phyloP scores from a whole-genome alignment of 1,139 yeast genomes.

The Diutina catenulata region DNA sequence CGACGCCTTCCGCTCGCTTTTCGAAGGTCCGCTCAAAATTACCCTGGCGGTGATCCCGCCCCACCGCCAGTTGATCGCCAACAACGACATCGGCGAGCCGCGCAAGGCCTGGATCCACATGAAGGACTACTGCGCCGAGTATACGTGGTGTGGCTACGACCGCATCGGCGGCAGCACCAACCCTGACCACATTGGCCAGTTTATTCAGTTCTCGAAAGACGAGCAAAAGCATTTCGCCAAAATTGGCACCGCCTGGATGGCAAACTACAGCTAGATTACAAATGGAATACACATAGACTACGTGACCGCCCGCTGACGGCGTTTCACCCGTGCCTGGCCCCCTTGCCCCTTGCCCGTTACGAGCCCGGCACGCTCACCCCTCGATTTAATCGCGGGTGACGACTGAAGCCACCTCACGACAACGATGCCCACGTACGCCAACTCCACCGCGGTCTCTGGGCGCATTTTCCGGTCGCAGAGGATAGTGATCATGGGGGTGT shows the following conservation, averaged over 20 bases:
- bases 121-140: slow-evolving; percentile 21
- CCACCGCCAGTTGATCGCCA: slow-evolving; percentile 6
- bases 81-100: slow-evolving; percentile 19
- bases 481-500: background rate
- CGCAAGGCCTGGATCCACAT: slow-evolving; percentile 18
- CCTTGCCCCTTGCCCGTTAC: too few relatives aligned
- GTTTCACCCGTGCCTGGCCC: background rate
- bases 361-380: background rate
- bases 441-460: background rate
- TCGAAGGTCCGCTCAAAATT: slow-evolving; percentile 14
- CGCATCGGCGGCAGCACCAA: slow-evolving; percentile 16
- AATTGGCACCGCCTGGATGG: slow-evolving; percentile 2
- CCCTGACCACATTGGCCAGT: slow-evolving; percentile 1
- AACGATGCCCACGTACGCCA: slow-evolving; percentile 3
- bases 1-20: slow-evolving; percentile 17
- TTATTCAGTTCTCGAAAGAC: background rate
- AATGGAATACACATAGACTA: background rate
- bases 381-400: background rate
- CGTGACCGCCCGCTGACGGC: background rate
- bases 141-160: slow-evolving; percentile 30
- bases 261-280: background rate
- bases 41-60: slow-evolving; percentile 24
- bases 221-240: background rate
- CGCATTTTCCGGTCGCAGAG: slow-evolving; percentile 1
- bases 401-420: background rate